Conservation (phyloP, 768 basidiomycete genomes). For the Pisolithus sp. region DNA sequence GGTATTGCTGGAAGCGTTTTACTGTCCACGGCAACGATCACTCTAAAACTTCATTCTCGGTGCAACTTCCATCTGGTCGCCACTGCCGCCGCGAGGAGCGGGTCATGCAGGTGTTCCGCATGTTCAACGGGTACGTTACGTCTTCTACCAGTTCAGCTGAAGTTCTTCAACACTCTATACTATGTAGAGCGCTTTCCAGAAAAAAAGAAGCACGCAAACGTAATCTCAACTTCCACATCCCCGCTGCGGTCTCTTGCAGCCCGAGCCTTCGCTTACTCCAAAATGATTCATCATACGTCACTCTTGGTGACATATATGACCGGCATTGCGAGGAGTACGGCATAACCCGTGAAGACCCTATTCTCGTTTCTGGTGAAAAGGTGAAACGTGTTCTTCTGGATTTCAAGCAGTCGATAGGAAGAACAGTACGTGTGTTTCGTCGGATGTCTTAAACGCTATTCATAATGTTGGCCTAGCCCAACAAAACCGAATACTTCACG, state of each 20-base stretch:
- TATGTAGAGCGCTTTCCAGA: constrained; percentile 63
- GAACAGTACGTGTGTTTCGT: constrained; percentile 27
- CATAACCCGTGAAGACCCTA: constrained; percentile 81
- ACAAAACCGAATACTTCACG: constrained; percentile 58
- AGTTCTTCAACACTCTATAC: constrained; percentile 1
- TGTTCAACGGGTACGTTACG: constrained; percentile 74
- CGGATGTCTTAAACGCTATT: neutral
- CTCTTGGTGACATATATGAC: constrained; percentile 91
- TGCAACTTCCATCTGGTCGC: constrained; percentile 81
- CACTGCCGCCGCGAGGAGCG: constrained; percentile 89
- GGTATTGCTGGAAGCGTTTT: constrained; percentile 84
- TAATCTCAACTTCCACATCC: constrained; percentile 87
- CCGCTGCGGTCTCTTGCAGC: constrained; percentile 78
- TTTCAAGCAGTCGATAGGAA: constrained; percentile 41
- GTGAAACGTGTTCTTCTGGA: constrained; percentile 63
- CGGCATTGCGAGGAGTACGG: constrained; percentile 71
- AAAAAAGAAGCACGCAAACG: constrained; percentile 93
- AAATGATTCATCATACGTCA: constrained; percentile 86
- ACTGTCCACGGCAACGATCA: constrained; percentile 88
- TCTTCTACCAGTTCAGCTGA: neutral
- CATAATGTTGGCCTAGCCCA: constrained; percentile 34
- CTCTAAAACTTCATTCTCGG: constrained; percentile 81
- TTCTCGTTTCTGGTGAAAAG: constrained; percentile 81
- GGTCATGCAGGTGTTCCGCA: constrained; percentile 87
- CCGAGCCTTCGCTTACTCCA: constrained; percentile 82